Conservation (phyloP, 495 filamentous ascomycete species). For the Penicillium soppii region DNA sequence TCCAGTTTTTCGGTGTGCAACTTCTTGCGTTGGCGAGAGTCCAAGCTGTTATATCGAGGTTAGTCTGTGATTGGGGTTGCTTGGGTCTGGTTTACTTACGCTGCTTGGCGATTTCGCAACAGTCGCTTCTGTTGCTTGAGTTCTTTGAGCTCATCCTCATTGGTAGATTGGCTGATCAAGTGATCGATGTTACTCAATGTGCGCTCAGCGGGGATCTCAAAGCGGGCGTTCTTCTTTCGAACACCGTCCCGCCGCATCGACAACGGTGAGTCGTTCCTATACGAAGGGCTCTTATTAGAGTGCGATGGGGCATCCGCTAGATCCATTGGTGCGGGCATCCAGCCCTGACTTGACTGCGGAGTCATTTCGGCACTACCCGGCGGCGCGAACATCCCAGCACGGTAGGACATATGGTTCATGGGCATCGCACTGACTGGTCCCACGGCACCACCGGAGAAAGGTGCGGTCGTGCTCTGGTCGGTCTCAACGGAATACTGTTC, state of each 20-base stretch:
- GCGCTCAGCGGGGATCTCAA: slow-evolving; percentile 93
- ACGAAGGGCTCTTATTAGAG: slow-evolving; percentile 74
- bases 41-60: slow-evolving; percentile 60
- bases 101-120: slow-evolving; percentile 91
- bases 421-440: slow-evolving; percentile 48
- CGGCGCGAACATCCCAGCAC: slow-evolving; percentile 39
- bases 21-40: slow-evolving; percentile 98
- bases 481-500: slow-evolving; percentile 65
- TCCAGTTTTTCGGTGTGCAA: slow-evolving; percentile 96
- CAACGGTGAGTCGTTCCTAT: slow-evolving; percentile 78
- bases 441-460: slow-evolving; percentile 53
- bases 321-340: slow-evolving; percentile 59
- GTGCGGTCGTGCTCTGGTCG: slow-evolving; percentile 55
- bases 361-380: slow-evolving; percentile 54
- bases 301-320: slow-evolving; percentile 59
- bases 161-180: slow-evolving; percentile 80
- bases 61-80: slow-evolving; percentile 21
- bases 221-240: slow-evolving; percentile 98
- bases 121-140: slow-evolving; percentile 97
- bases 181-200: slow-evolving; percentile 94
- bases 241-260: slow-evolving; percentile 80
- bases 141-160: slow-evolving; percentile 96
- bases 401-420: slow-evolving; percentile 47
- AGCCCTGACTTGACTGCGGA: slow-evolving; percentile 61
- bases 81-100: slow-evolving; percentile 57